A percentile compares a stretch with the other conserved stretches of the same genome.
phyloP scores from a whole-genome alignment of 148 eudicot genomes.

The Chenopodium album region DNA sequence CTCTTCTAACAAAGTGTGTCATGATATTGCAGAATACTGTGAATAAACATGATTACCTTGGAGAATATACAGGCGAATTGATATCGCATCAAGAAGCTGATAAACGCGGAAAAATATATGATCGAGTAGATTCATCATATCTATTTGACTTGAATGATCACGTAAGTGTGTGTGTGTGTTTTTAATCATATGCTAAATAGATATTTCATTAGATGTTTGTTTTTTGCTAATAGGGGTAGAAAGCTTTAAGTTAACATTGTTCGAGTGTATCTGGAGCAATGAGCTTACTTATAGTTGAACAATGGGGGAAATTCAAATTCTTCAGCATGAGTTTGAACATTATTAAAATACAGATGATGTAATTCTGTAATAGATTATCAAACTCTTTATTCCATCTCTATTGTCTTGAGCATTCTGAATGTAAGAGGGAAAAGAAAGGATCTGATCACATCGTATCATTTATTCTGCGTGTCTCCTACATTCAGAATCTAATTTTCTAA shows the following conservation, averaged over 20 bases:
- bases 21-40: conserved; percentile 59
- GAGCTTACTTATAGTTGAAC: not conserved
- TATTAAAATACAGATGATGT: no score
- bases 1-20: conserved; percentile 16
- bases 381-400: no score
- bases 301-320: not conserved
- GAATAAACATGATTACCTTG: conserved; percentile 80
- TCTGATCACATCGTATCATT: no score
- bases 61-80: conserved; percentile 84
- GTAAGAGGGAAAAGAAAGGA: no score
- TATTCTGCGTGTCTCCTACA: no score
- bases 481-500: no score
- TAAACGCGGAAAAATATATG: conserved; percentile 94
- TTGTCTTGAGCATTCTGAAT: no score
- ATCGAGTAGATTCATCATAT: conserved; percentile 82
- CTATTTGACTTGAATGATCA: conserved; percentile 93
- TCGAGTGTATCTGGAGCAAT: not conserved
- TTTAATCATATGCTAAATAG: not conserved
- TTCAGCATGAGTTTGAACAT: not conserved
- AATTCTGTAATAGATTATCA: no score
- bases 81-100: conserved; percentile 91
- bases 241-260: not conserved
- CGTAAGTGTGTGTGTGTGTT: conserved; percentile 42
- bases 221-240: not conserved
- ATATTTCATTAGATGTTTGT: not conserved